Conservation (phyloP, 345 rosid genomes). For the Syzygium aromaticum region DNA sequence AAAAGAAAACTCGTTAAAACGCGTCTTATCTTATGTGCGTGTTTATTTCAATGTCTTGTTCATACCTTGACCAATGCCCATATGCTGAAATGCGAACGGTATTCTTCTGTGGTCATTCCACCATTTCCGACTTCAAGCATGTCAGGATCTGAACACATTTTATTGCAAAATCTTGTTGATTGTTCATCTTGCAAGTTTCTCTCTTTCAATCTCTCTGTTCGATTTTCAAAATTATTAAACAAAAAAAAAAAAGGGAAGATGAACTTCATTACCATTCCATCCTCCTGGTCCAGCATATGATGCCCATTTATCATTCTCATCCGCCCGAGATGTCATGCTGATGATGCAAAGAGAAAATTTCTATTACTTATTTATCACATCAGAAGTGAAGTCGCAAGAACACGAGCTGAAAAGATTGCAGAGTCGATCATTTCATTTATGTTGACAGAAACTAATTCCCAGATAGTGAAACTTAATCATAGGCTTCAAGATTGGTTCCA, state of each 20-base stretch:
- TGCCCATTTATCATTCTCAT: constrained; percentile 52
- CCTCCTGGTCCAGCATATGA: constrained; percentile 57
- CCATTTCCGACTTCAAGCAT: constrained; percentile 80
- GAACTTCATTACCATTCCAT: constrained; percentile 46
- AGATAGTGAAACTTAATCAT: not conserved
- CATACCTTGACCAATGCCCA: constrained; percentile 60
- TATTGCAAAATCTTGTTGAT: not conserved
- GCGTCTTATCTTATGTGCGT: not conserved
- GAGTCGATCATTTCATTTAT: not conserved
- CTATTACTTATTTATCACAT: not conserved
- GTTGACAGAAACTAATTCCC: not conserved
- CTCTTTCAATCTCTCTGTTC: not conserved
- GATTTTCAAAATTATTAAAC: not conserved
- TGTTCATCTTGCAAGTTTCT: not conserved
- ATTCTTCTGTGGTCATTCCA: constrained; percentile 61
- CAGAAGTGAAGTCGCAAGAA: not conserved
- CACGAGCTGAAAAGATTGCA: not conserved
- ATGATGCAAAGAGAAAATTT: not conserved
- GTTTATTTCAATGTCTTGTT: not conserved
- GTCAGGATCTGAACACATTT: constrained; percentile 45
- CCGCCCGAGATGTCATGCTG: constrained; percentile 48
- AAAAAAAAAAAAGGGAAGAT: no score
- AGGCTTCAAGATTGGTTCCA: not conserved
- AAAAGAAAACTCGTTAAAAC: not conserved
- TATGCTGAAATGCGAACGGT: constrained; percentile 56